Evolutionary conservation across 148 eudicot species (phyloP), one percentile per base, ranked within the genome.

Genomic region (Chenopodium quinoa): DNA sequence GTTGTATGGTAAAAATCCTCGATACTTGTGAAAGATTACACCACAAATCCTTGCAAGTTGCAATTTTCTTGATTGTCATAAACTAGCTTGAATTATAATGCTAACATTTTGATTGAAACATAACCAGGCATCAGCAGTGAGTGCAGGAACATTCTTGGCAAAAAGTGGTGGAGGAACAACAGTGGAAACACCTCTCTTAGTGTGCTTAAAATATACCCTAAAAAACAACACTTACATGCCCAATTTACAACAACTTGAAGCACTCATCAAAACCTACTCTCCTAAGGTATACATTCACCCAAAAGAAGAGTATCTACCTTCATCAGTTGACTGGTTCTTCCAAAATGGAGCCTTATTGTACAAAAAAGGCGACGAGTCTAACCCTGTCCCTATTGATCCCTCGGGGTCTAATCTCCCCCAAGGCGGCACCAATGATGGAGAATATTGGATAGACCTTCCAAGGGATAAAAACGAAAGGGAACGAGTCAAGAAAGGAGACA

Each of bases 401-500:
- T 62, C 75, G 0, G 90, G 88, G 7, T 72, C 85, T 14, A 88
- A 81, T 40, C 90, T 88, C n/a, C 90, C 90, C 71, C 81, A 82
- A 77, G 90, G 80, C 17, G 86, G 90, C 7, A 11, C 83, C 0
- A 83, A 81, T 19, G 90, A 88, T 13, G 90, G 88, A 0, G 23
- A n/a, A 4, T 88, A 88, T n/a, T 88, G 88, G 85, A n/a, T 88
- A 19, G 90, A 88, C 62, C 75, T 85, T 12, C 90, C 90, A 0
- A 76, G 0, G 0, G 78, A 85, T 29, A 75, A 79, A 11, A 22
- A 48, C 0, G 85, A 66, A 6, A 84, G 70, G 12, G 81, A 85
- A 2, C 60, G 82, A 13, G 88, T 81, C 6, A 79, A 78, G 78
- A 83, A 73, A 23, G 90, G 88, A 0, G 78, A 88, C 52, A 71